phyloP scores from a whole-genome alignment of 2,329 filamentous ascomycete species.

The Cladosporium sp. region DNA sequence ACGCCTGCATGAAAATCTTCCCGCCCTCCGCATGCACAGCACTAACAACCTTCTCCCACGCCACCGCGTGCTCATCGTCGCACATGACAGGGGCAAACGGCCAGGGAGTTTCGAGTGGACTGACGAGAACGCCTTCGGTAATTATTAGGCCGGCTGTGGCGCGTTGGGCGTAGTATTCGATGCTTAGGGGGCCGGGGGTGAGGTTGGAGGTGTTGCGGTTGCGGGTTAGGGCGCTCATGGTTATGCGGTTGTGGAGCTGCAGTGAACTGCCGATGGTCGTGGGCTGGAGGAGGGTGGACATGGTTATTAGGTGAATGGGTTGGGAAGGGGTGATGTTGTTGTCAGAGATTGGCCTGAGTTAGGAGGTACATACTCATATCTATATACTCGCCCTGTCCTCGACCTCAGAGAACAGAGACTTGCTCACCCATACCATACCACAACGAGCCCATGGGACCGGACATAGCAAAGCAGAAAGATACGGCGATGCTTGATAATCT shows the following conservation, averaged over 20 bases:
- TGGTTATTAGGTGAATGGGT: background rate
- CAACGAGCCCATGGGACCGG: background rate
- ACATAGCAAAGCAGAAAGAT: background rate
- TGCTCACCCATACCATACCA: no score
- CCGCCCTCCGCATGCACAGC: constrained; percentile 9
- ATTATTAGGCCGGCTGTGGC: background rate
- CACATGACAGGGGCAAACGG: background rate
- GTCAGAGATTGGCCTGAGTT: no score
- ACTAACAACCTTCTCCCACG: background rate
- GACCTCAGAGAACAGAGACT: no score
- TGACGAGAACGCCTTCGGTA: background rate
- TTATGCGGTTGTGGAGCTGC: background rate
- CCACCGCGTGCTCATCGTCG: background rate
- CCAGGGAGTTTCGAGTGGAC: background rate
- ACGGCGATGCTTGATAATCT: background rate
- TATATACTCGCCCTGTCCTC: background rate
- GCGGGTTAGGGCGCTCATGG: background rate
- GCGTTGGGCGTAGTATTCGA: constrained; percentile 11
- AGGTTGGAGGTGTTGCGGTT: background rate
- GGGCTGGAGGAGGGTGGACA: background rate
- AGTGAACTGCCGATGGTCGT: background rate
- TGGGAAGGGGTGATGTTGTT: background rate
- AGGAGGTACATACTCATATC: no score
- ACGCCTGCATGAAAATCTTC: background rate
- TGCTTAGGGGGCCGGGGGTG: background rate